Percentiles rank a stretch among this genome's conserved stretches.
phyloP scores from a whole-genome alignment of 805 yeast species.

The Sugiyamaella floridensis region DNA sequence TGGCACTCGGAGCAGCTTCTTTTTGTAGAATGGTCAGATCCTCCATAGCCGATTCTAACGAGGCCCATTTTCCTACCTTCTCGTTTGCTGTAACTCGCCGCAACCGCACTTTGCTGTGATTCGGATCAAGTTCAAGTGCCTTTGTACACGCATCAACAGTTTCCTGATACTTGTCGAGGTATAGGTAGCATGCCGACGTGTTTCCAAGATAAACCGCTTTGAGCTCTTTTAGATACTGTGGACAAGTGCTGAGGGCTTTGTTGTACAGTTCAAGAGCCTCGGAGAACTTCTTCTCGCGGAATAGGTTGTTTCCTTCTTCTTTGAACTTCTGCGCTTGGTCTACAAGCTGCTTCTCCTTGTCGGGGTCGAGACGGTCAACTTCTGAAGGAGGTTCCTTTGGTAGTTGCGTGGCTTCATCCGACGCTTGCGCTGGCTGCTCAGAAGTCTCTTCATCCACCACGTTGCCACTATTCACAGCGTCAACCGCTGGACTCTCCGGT shows the following conservation, averaged over 20 bases:
- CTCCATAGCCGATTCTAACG: conserved; percentile 24
- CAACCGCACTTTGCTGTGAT: conserved; percentile 64
- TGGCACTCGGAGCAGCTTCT: background rate
- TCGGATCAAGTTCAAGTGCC: conserved; percentile 53
- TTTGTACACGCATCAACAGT: conserved; percentile 60
- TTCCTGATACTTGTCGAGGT: conserved; percentile 19
- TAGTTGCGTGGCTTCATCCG: too few relatives aligned
- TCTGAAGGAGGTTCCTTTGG: background rate
- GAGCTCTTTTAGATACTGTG: conserved; percentile 7
- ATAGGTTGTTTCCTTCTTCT: conserved; percentile 29
- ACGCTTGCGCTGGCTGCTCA: too few relatives aligned
- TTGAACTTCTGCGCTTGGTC: conserved; percentile 35
- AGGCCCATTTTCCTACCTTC: conserved; percentile 23
- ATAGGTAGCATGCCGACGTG: conserved; percentile 23
- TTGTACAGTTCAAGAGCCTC: conserved; percentile 12
- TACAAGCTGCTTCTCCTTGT: conserved; percentile 18
- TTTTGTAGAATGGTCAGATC: conserved; percentile 18
- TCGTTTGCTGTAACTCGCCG: conserved; percentile 66
- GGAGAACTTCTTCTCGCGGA: conserved; percentile 9
- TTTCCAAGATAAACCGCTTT: conserved; percentile 22
- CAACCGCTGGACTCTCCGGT: background rate
- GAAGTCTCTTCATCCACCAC: too few relatives aligned
- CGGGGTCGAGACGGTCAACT: conserved; percentile 13
- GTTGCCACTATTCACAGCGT: background rate
- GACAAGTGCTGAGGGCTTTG: conserved; percentile 15